Conservation (phyloP, 164 flowering plant species). For the Sextonia rubra region DNA sequence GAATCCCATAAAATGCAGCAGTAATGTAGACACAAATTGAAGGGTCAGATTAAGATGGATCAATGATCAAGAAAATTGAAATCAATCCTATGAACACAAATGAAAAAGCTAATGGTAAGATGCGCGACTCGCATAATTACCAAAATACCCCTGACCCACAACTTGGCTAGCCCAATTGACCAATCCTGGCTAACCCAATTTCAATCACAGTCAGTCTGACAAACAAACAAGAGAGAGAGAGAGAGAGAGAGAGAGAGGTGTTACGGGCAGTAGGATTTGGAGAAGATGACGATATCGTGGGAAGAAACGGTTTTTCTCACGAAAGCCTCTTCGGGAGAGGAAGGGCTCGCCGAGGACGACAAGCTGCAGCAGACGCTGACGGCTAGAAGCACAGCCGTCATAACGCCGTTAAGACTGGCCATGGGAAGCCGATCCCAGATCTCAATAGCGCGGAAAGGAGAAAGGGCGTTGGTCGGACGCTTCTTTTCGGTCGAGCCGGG, state of each 20-base stretch:
- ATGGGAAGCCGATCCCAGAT: background rate
- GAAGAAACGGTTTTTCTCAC: conserved; percentile 63
- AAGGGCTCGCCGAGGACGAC: background rate
- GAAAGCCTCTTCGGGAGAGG: conserved; percentile 32
- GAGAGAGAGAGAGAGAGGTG: conserved; percentile 3
- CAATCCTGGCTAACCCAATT: too few species aligned
- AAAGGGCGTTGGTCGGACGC: background rate
- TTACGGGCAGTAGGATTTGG: conserved; percentile 91
- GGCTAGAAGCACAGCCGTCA: background rate
- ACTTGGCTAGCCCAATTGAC: too few species aligned
- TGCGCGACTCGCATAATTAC: too few species aligned
- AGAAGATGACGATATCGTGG: conserved; percentile 73
- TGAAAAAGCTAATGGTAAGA: too few species aligned
- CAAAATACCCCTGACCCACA: too few species aligned
- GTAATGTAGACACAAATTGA: too few species aligned
- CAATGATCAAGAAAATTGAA: too few species aligned
- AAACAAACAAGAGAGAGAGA: background rate
- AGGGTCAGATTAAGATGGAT: too few species aligned
- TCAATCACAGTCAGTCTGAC: too few species aligned
- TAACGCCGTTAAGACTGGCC: background rate
- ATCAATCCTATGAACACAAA: too few species aligned
- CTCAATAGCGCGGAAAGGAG: background rate
- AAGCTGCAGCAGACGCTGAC: background rate
- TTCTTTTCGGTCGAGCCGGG: background rate
- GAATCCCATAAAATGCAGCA: too few species aligned